A percentile compares a stretch with the other conserved stretches of the same genome.
Evolutionary conservation across 768 basidiomycete species (phyloP).

Genomic region (Leccinum imitatum): DNA sequence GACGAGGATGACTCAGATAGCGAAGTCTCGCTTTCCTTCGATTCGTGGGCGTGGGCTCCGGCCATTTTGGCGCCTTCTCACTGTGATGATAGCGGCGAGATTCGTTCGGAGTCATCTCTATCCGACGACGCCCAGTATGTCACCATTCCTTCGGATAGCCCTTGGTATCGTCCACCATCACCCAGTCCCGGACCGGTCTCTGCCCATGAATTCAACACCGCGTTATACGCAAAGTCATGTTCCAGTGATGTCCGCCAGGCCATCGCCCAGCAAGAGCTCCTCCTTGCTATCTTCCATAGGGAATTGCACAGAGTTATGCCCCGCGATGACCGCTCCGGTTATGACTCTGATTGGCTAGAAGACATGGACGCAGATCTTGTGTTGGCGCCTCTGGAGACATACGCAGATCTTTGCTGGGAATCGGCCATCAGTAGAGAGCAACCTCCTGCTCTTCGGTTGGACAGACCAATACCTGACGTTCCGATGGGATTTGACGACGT

Average conservation of each 20-base stretch:
- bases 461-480: slow-evolving; percentile 27
- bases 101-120: slow-evolving; percentile 15
- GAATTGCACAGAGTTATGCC: slow-evolving; percentile 29
- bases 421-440: slow-evolving; percentile 23
- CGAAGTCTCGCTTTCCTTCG: slow-evolving; percentile 18
- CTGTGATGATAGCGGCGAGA: slow-evolving; percentile 25
- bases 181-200: slow-evolving; percentile 27
- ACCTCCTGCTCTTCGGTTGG: slow-evolving; percentile 2
- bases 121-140: slow-evolving; percentile 39
- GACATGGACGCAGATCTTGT: slow-evolving; percentile 30
- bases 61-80: slow-evolving; percentile 8
- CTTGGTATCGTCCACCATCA: slow-evolving; percentile 37
- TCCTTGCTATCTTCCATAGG: slow-evolving; percentile 33
- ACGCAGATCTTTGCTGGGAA: slow-evolving; percentile 31
- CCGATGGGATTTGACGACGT: slow-evolving; percentile 30
- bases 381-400: slow-evolving; percentile 28
- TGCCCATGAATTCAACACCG: slow-evolving; percentile 18
- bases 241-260: slow-evolving; percentile 34
- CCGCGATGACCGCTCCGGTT: slow-evolving; percentile 6
- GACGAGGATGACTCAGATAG: slow-evolving; percentile 24
- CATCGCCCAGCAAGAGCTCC: slow-evolving; percentile 33
- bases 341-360: slow-evolving; percentile 29
- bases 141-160: slow-evolving; percentile 38
- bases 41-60: slow-evolving; percentile 22
- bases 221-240: slow-evolving; percentile 26